phyloP scores from a whole-genome alignment of 179 eudicot species.

The Silene coronaria region DNA sequence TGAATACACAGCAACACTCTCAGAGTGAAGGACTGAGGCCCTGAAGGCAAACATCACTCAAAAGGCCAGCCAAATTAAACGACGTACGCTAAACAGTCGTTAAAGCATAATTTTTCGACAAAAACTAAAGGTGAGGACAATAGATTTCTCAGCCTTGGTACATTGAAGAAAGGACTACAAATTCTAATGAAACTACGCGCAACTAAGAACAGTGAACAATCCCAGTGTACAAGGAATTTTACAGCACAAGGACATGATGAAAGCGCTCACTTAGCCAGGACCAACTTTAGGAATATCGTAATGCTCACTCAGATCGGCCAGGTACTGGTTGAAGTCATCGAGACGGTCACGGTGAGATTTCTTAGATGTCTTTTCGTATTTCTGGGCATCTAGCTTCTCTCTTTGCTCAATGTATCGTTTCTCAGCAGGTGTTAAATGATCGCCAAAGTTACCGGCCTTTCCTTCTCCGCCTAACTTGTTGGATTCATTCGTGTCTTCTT shows the following conservation, averaged over 20 bases:
- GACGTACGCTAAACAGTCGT: neutral
- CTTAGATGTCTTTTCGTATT: constrained; percentile 62
- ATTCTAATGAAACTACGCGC: neutral
- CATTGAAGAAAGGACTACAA: neutral
- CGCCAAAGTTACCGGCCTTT: constrained; percentile 39
- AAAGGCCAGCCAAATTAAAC: neutral
- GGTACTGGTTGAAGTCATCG: constrained; percentile 85
- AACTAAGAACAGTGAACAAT: neutral
- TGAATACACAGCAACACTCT: too few species aligned
- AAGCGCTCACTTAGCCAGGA: constrained; percentile 50
- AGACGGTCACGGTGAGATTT: constrained; percentile 93
- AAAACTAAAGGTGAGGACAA: neutral
- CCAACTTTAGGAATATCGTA: constrained; percentile 98
- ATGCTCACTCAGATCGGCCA: constrained; percentile 95
- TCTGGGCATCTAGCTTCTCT: constrained; percentile 58
- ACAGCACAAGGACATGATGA: neutral
- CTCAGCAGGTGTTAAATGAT: constrained; percentile 79
- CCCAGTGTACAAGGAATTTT: constrained; percentile 11
- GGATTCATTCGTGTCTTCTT: constrained; percentile 32
- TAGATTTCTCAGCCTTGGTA: neutral
- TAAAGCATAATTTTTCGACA: neutral
- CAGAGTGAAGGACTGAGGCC: too few species aligned
- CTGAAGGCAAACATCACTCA: neutral
- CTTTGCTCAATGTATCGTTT: constrained; percentile 89
- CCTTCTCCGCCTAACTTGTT: constrained; percentile 32